These are phyloP conservation scores for Yamagishiella unicocca DNA, from an alignment of 139 green algal species.

Conservation along the genomic window DNA sequence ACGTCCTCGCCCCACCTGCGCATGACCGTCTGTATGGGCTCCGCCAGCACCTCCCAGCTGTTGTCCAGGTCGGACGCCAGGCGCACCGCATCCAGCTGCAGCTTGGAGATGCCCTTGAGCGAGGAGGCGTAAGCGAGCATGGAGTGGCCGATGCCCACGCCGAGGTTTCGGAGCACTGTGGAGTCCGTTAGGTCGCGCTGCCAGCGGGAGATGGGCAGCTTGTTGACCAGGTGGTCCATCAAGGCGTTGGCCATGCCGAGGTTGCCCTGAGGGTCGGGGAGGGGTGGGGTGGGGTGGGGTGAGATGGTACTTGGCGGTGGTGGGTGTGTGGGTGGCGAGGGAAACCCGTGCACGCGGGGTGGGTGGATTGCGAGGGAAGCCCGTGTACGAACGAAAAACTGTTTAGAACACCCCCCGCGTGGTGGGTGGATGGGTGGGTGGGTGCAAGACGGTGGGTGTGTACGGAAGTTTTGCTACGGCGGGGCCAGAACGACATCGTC, in stretches of 20 bases:
- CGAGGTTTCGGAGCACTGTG: constrained; percentile 97
- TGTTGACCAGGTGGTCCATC: constrained; percentile 93
- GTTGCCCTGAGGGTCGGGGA: constrained; percentile 81
- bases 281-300: not conserved
- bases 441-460: too few relatives aligned
- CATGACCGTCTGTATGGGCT: constrained; percentile 99
- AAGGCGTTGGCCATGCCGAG: constrained; percentile 96
- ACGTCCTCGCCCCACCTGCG: constrained; percentile 52
- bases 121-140: constrained; percentile 92
- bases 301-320: too few relatives aligned
- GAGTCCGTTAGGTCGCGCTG: constrained; percentile 98
- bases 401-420: too few relatives aligned
- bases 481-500: too few relatives aligned
- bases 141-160: constrained; percentile 88
- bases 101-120: constrained; percentile 91
- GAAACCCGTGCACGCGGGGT: too few relatives aligned
- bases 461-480: too few relatives aligned
- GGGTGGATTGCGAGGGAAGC: too few relatives aligned
- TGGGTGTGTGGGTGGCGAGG: too few relatives aligned
- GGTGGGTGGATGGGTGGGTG: too few relatives aligned
- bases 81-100: constrained; percentile 77
- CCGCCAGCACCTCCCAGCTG: constrained; percentile 95
- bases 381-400: too few relatives aligned
- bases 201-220: constrained; percentile 92
- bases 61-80: constrained; percentile 87